These are phyloP conservation scores for Cordyceps farinosa DNA, from an alignment of 2,329 filamentous ascomycete species.

Conservation along the genomic window DNA sequence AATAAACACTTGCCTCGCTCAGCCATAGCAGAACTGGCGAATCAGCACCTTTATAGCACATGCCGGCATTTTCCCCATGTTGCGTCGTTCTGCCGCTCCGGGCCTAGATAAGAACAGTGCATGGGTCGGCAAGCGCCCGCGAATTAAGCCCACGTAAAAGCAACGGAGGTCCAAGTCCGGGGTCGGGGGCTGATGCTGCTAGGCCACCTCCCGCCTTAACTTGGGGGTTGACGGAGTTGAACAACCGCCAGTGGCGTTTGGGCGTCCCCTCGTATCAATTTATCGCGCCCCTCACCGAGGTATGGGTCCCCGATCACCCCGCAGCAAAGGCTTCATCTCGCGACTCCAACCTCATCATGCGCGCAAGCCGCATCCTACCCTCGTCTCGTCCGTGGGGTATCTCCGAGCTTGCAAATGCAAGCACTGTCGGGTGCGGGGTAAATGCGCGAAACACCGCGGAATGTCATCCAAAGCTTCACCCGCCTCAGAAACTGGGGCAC, in stretches of 20 bases:
- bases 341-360: not conserved
- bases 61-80: not conserved
- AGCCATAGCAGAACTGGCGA: not conserved
- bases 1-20: not conserved
- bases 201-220: not conserved
- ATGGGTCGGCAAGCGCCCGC: not conserved
- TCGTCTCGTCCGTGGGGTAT: conserved; percentile 6
- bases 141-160: not conserved
- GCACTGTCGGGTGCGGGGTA: not conserved
- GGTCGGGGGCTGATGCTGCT: not conserved
- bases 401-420: conserved; percentile 1
- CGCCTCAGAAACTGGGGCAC: conserved; percentile 8
- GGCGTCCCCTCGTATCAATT: not conserved
- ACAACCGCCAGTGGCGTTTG: not conserved
- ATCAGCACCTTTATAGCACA: not conserved
- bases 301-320: conserved; percentile 2
- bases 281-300: not conserved
- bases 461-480: conserved; percentile 9
- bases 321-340: not conserved
- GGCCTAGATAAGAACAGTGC: not conserved
- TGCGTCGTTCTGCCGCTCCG: not conserved
- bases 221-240: not conserved
- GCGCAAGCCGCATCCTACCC: not conserved
- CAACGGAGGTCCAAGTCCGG: conserved; percentile 14
- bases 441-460: not conserved